Evolutionary conservation across 495 filamentous ascomycete genomes (phyloP).

Genomic region (Penicillium alfredii): DNA sequence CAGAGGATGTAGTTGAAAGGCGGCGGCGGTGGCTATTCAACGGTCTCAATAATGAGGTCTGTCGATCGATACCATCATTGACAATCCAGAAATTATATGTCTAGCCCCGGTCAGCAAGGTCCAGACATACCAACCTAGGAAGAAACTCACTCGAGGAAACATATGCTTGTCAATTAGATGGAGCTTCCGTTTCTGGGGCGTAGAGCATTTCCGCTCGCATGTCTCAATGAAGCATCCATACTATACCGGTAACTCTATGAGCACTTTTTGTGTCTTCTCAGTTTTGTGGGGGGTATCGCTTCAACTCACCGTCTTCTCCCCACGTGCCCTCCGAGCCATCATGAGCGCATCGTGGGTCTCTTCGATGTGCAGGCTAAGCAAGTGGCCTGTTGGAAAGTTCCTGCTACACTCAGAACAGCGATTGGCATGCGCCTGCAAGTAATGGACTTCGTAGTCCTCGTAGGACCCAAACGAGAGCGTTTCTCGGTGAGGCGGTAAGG

Average conservation of each 20-base stretch:
- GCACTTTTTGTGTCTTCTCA: too few relatives aligned
- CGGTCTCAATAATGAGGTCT: slow-evolving; percentile 65
- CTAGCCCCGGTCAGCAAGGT: slow-evolving; percentile 21
- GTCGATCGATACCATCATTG: slow-evolving; percentile 80
- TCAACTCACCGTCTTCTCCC: slow-evolving; percentile 78
- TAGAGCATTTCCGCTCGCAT: slow-evolving; percentile 81
- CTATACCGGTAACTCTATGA: too few relatives aligned
- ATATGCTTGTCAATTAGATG: slow-evolving; percentile 93
- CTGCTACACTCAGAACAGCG: slow-evolving; percentile 75
- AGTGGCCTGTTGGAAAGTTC: slow-evolving; percentile 67
- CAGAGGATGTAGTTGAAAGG: slow-evolving; percentile 42
- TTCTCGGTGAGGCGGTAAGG: slow-evolving; percentile 70
- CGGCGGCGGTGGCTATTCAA: slow-evolving; percentile 41
- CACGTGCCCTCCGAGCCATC: slow-evolving; percentile 62
- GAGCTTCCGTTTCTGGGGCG: slow-evolving; percentile 72
- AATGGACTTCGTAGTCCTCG: slow-evolving; percentile 83
- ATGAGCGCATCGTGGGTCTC: slow-evolving; percentile 85
- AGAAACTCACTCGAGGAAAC: slow-evolving; percentile 62
- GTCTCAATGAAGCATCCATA: slow-evolving; percentile 85
- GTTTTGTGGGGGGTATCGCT: too few relatives aligned
- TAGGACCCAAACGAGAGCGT: slow-evolving; percentile 64
- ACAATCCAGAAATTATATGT: slow-evolving; percentile 89
- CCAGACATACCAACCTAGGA: not conserved
- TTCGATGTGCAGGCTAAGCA: slow-evolving; percentile 78
- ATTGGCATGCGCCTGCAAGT: slow-evolving; percentile 73